These are phyloP conservation scores for Hypomyces rosellus DNA, from an alignment of 2,329 filamentous ascomycete genomes.

Conservation along the genomic window DNA sequence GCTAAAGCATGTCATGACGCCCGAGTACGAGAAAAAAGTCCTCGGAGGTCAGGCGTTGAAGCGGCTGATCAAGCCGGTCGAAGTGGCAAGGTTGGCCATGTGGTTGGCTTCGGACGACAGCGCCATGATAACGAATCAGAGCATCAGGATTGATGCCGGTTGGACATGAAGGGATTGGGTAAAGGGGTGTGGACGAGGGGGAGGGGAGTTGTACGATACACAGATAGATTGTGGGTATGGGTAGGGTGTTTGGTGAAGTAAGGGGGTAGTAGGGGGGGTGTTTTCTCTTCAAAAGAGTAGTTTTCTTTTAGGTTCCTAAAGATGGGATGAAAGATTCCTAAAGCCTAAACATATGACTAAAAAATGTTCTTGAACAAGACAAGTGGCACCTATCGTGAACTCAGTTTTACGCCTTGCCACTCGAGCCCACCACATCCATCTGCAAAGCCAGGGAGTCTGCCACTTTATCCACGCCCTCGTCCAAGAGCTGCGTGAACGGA, in stretches of 20 bases:
- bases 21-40: constrained; percentile 33
- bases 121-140: constrained; percentile 8
- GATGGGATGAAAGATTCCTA: no score
- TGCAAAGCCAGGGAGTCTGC: constrained; percentile 1
- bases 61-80: constrained; percentile 33
- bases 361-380: no score
- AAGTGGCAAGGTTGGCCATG: constrained; percentile 40
- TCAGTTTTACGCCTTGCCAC: constrained; percentile 1
- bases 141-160: constrained; percentile 10
- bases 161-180: constrained; percentile 11
- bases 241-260: no score
- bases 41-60: constrained; percentile 36
- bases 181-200: not conserved
- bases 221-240: no score
- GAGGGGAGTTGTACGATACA: no score
- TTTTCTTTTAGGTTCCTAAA: no score
- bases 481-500: constrained; percentile 28
- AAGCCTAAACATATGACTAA: no score
- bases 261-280: no score
- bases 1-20: constrained; percentile 36
- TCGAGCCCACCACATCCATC: constrained; percentile 10
- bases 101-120: constrained; percentile 40
- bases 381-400: no score
- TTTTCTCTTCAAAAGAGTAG: no score
- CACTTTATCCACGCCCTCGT: constrained; percentile 29